These are phyloP conservation scores for Stephania cephalantha DNA, from an alignment of 164 flowering plant genomes.

Conservation along the genomic window DNA sequence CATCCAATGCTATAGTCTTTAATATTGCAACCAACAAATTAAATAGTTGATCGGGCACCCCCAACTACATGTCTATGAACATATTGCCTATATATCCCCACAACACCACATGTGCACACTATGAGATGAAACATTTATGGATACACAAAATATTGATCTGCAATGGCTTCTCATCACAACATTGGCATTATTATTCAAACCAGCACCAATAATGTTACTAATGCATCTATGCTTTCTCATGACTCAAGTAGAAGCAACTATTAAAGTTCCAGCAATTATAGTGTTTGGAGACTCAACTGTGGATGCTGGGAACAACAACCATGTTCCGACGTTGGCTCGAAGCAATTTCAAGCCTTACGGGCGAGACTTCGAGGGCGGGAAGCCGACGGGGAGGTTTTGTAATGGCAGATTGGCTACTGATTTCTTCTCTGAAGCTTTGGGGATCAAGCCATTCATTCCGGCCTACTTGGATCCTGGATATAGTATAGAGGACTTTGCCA, in stretches of 20 bases:
- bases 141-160: background rate
- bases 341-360: slow-evolving; percentile 66
- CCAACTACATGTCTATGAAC: no score
- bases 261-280: slow-evolving; percentile 29
- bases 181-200: background rate
- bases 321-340: slow-evolving; percentile 33
- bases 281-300: slow-evolving; percentile 71
- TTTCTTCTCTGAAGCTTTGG: slow-evolving; percentile 55
- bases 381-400: slow-evolving; percentile 55
- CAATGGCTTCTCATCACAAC: background rate
- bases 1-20: no score
- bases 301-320: slow-evolving; percentile 60
- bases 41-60: no score
- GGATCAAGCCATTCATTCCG: slow-evolving; percentile 39
- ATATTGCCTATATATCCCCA: no score
- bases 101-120: no score
- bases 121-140: no score
- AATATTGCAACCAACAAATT: no score
- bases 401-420: slow-evolving; percentile 56
- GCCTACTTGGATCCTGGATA: slow-evolving; percentile 57
- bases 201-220: no score
- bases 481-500: slow-evolving; percentile 45
- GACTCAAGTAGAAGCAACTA: background rate
- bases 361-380: slow-evolving; percentile 43
- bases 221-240: background rate